Conservation (phyloP, 345 rosid genomes). For the Triadica sebifera region DNA sequence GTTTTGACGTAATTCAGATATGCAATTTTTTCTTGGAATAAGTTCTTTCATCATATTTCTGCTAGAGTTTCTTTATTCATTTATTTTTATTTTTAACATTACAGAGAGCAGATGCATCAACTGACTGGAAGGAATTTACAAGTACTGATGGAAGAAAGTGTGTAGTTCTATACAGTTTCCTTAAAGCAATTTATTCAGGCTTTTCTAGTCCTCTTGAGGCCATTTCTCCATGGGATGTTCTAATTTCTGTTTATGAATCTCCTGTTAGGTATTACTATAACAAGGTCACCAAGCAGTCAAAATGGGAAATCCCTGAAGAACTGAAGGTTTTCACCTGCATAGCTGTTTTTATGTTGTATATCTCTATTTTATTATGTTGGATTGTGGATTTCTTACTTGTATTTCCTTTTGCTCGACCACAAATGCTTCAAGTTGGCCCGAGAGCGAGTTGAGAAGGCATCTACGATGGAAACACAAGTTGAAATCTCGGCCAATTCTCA, state of each 20-base stretch:
- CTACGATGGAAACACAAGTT: slow-evolving; percentile 33
- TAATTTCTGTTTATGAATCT: slow-evolving; percentile 19
- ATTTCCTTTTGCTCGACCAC: slow-evolving; percentile 8
- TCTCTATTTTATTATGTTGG: slow-evolving; percentile 12
- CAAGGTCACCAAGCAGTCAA: slow-evolving; percentile 81
- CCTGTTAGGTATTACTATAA: slow-evolving; percentile 74
- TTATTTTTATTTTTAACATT: slow-evolving; percentile 21
- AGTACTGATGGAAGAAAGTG: slow-evolving; percentile 95
- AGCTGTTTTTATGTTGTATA: background rate
- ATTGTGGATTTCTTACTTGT: slow-evolving; percentile 9
- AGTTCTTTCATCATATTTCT: background rate
- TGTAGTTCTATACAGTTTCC: slow-evolving; percentile 27
- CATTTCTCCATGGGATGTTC: slow-evolving; percentile 12
- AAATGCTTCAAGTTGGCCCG: slow-evolving; percentile 69
- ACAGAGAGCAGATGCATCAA: slow-evolving; percentile 92
- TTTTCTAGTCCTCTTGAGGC: background rate
- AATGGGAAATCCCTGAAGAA: slow-evolving; percentile 89
- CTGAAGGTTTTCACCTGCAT: slow-evolving; percentile 56
- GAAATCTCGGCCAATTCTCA: slow-evolving; percentile 32
- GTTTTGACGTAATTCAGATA: background rate
- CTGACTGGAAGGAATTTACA: slow-evolving; percentile 91
- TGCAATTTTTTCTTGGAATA: background rate
- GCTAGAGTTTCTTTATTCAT: background rate
- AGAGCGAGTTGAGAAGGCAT: slow-evolving; percentile 51
- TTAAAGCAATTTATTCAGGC: slow-evolving; percentile 11